Conservation (phyloP, 805 yeast genomes). For the Phaffomyces antillensis region DNA sequence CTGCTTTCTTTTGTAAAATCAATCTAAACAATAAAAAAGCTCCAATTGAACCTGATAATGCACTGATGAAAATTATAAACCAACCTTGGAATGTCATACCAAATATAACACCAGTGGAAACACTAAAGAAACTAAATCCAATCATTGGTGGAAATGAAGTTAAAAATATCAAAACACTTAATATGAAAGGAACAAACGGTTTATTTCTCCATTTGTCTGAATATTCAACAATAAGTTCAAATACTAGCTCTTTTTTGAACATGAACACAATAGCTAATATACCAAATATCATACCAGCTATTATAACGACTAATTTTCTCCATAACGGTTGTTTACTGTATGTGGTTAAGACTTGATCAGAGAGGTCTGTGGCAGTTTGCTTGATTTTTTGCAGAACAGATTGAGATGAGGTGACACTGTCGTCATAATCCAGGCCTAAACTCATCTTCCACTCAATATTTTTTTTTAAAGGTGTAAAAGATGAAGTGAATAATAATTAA, state of each 20-base stretch:
- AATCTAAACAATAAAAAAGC: constrained; percentile 66
- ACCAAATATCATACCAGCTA: background rate
- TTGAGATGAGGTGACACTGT: background rate
- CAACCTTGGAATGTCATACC: constrained; percentile 74
- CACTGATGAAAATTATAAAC: constrained; percentile 62
- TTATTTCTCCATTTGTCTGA: constrained; percentile 20
- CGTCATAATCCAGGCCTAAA: background rate
- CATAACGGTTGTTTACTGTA: constrained; percentile 14
- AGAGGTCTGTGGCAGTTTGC: constrained; percentile 1
- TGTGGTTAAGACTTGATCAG: constrained; percentile 3
- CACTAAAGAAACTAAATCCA: constrained; percentile 68
- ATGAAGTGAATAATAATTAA: background rate
- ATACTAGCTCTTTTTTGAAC: constrained; percentile 14
- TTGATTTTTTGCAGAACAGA: background rate
- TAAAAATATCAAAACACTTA: constrained; percentile 47
- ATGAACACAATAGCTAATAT: constrained; percentile 6
- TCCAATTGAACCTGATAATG: constrained; percentile 66
- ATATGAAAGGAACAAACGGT: constrained; percentile 32
- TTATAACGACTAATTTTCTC: constrained; percentile 7
- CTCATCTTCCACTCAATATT: too few species aligned
- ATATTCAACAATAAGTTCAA: constrained; percentile 16
- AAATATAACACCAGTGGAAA: constrained; percentile 71
- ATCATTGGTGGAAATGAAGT: constrained; percentile 88
- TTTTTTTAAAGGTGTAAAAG: too few species aligned
- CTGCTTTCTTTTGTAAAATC: constrained; percentile 50